Evolutionary conservation across 2,329 filamentous ascomycete genomes (phyloP), one percentile per base, ranked within the genome.

Genomic region (Colletotrichum sp.): DNA sequence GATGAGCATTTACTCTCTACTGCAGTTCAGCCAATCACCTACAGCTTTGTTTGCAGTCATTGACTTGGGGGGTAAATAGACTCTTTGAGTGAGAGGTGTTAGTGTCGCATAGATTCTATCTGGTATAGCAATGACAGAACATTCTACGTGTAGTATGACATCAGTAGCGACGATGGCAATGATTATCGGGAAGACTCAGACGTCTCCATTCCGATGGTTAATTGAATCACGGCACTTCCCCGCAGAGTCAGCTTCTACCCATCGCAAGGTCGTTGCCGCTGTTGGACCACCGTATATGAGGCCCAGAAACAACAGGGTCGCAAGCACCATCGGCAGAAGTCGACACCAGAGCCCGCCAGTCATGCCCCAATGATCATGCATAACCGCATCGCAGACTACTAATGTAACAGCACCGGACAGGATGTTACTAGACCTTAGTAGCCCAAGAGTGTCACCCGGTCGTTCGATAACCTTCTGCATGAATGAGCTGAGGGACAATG

Each of bases 241-340:
- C 44, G 4, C 10, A 21, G 1, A 21, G 6, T 49, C 44, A 49
- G n/a, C 44, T 7, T 21, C n/a, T 0, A 1, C n/a, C 10, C 44
- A 13, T 21, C 44, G 5, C 44, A 21, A 49, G n/a, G n/a, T 21
- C 10, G n/a, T 21, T 49, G 44, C 44, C 10, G 10, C 13, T 49
- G 1, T 13, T 49, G 3, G n/a, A 2, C 44, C 18, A 6, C 18
- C 9, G 18, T 4, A 7, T 0, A 49, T 21, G 10, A 21, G n/a
- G 44, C n/a, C n/a, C 10, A 21, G 10, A 49, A 49, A 49, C 44
- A 21, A 7, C 6, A 49, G 10, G 2, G 10, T 7, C 6, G 10
- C n/a, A 49, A 7, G 44, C n/a, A 0, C 10, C 10, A n/a, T 1
- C n/a, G 1, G 2, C 44, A 49, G n/a, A 12, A 21, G 10, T 4